Base-by-base conservation (phyloP, 371 early-diverging fungal genomes). In the Coemansia sp. region DNA sequence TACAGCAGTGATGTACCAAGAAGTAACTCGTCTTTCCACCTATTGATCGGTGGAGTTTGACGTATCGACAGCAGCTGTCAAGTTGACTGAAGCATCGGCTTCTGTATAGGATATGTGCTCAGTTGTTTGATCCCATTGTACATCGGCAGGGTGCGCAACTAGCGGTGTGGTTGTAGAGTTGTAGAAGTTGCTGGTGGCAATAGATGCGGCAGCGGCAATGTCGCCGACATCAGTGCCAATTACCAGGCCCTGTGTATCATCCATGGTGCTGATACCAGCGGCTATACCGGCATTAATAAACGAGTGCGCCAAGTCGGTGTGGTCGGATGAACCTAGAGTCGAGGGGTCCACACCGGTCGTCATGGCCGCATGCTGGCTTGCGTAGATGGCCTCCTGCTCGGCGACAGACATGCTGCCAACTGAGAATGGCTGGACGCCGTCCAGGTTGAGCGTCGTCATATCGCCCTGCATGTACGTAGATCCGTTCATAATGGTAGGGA, bases 251-350 rank as follows among this genome's bases (percentile, higher is more conserved):
- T 53, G 42, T 24, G 21, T 27, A 34, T 39, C 42, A 14, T 29
- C n/a, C 16, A 53, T 42, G 62, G 54, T 65, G 34, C 18, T 40
- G 4, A 69, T 64, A 37, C 59, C 59, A 2, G 52, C 66, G 14
- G 51, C 61, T 18, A 65, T 50, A 6, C 65, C 65, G 18, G 70
- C 70, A 5, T 66, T 54, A 34, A 65, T 66, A 11, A 69, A 40
- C 48, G 69, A 69, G 55, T 48, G 51, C 18, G 68, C 18, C 57
- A 68, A 39, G 37, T 61, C 61, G 48, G n/a, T 21, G 14, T 61
- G 48, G 37, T 50, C 61, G 2, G 51, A 11, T 51, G 61, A 27
- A 6, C 24, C 48, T 14, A 61, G 51, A 22, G 48, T n/a, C 21
- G 61, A 27, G 18, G 55, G 56, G 47, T 55, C 31, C 16, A 55